Conservation (phyloP, 2,329 filamentous ascomycete species). For the Balansia obtecta region DNA sequence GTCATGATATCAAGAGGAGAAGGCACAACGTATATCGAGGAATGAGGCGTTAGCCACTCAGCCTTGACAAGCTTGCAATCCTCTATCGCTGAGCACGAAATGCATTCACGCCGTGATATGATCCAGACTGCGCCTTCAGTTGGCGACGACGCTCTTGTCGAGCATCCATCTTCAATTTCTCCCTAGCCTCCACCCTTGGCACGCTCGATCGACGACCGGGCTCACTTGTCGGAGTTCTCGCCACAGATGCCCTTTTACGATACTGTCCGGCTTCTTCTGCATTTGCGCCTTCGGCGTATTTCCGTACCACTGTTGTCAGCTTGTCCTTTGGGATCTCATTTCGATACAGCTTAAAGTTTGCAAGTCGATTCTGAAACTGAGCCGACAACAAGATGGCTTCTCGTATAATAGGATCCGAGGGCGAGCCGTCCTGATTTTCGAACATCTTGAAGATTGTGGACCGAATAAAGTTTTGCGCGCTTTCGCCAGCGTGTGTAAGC, state of each 20-base stretch:
- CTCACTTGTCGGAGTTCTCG: not conserved
- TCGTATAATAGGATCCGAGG: constrained; percentile 16
- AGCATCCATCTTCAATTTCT: constrained; percentile 3
- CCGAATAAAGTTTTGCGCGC: constrained; percentile 6
- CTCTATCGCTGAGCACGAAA: constrained; percentile 10
- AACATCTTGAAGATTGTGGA: constrained; percentile 9
- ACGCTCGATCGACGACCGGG: not conserved
- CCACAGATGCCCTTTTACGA: not conserved
- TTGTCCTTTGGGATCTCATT: not conserved
- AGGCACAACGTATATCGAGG: not conserved
- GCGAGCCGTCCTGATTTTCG: constrained; percentile 8
- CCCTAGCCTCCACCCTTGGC: not conserved
- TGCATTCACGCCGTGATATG: constrained; percentile 16
- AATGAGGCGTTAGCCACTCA: not conserved
- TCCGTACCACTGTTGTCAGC: not conserved
- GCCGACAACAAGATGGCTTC: constrained; percentile 18
- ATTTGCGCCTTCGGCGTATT: not conserved
- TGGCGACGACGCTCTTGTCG: constrained; percentile 4
- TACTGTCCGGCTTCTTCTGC: not conserved
- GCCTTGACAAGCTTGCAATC: not conserved
- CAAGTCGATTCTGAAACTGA: constrained; percentile 9
- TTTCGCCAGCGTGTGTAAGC: constrained; percentile 6
- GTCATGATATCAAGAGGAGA: not conserved
- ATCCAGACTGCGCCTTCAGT: constrained; percentile 3
- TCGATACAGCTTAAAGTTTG: constrained; percentile 9